These are phyloP conservation scores for Scenedesmus sp. DNA, from an alignment of 163 green algal genomes.

Conservation along the genomic window DNA sequence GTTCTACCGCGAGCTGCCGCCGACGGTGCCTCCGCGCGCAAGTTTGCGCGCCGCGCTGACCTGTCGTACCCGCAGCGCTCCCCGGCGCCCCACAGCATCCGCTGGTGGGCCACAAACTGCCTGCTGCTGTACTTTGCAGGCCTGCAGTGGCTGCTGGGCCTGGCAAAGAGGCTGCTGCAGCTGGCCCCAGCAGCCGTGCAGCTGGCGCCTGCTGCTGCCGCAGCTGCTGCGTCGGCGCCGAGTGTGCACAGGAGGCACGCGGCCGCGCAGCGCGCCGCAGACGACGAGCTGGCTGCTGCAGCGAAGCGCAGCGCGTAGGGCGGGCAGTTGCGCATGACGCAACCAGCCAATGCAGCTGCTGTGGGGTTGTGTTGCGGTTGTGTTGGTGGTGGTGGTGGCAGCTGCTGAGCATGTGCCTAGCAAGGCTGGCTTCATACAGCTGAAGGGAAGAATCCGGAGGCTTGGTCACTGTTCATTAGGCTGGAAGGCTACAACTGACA, in stretches of 20 bases:
- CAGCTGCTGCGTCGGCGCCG: background rate
- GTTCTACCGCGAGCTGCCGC: background rate
- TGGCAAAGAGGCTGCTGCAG: background rate
- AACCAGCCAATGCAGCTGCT: too few relatives aligned
- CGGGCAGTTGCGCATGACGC: too few relatives aligned
- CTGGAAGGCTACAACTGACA: too few relatives aligned
- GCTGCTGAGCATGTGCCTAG: too few relatives aligned
- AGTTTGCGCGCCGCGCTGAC: background rate
- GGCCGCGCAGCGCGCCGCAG: background rate
- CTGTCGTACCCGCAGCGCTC: background rate
- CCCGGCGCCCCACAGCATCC: conserved; percentile 22
- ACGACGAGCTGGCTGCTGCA: background rate
- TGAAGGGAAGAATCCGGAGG: too few relatives aligned
- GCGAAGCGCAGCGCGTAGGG: background rate
- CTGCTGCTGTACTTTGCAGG: conserved; percentile 20
- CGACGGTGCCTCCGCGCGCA: background rate
- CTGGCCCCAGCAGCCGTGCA: background rate
- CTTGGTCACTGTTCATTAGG: too few relatives aligned
- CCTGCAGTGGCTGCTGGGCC: background rate
- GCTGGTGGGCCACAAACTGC: conserved; percentile 16
- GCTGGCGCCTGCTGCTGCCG: background rate
- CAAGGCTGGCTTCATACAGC: too few relatives aligned
- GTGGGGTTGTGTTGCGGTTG: too few relatives aligned
- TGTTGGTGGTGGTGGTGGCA: too few relatives aligned
- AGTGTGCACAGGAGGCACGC: background rate